A percentile compares a stretch with the other conserved stretches of the same genome.
These are phyloP conservation scores for Cryptosporidium andersoni DNA, from an alignment of 169 alveolate species.

Conservation along the genomic window DNA sequence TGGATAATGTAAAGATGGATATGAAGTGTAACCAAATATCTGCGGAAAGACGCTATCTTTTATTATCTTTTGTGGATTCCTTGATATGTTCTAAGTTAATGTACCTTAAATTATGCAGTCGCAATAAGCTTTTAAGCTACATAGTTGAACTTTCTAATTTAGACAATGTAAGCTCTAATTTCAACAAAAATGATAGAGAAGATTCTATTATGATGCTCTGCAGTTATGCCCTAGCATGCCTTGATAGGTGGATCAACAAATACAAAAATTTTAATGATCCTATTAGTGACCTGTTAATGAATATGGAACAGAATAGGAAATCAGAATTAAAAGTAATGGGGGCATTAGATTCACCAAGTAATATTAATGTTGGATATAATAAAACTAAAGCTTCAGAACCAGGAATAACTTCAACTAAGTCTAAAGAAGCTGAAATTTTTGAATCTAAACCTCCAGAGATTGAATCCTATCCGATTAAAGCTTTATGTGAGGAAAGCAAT, in stretches of 20 bases:
- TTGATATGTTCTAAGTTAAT: slow-evolving; percentile 1
- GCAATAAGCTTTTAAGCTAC: slow-evolving; percentile 10
- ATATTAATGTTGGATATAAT: neutral
- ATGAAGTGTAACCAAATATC: neutral
- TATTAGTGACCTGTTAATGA: neutral
- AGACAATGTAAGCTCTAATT: neutral
- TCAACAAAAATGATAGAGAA: slow-evolving; percentile 13
- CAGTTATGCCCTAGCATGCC: slow-evolving; percentile 17
- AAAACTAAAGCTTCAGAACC: neutral
- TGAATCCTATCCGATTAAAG: neutral
- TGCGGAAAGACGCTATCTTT: slow-evolving; percentile 33
- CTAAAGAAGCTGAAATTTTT: neutral
- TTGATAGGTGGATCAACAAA: slow-evolving; percentile 40
- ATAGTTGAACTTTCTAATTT: slow-evolving; percentile 3
- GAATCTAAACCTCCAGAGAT: neutral
- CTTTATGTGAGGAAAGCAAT: no score
- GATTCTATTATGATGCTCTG: slow-evolving; percentile 1
- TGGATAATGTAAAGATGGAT: slow-evolving; percentile 22
- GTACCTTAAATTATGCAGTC: slow-evolving; percentile 7
- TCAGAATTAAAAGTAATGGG: no score
- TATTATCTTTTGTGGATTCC: slow-evolving; percentile 14
- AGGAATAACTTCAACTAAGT: neutral
- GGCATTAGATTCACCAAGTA: no score
- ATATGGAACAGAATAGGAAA: neutral
- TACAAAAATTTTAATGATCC: neutral